Conservation (phyloP, 495 filamentous ascomycete species). For the Aspergillus nanangensis region DNA sequence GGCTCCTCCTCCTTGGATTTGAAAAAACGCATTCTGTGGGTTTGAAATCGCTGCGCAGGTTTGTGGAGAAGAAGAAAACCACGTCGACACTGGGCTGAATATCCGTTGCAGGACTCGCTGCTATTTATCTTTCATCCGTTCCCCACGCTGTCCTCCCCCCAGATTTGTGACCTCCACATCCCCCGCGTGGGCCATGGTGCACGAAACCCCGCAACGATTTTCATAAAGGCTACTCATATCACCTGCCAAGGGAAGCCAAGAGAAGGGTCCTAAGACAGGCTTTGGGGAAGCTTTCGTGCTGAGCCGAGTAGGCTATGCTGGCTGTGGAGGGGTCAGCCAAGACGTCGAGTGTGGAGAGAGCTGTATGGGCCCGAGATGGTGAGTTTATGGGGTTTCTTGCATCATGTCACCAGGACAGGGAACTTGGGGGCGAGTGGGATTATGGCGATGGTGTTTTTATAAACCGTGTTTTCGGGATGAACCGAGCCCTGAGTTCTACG, state of each 20-base stretch:
- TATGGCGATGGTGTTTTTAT: no score
- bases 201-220: background rate
- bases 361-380: no score
- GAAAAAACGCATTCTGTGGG: background rate
- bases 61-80: no score
- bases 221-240: constrained; percentile 1
- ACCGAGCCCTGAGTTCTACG: background rate
- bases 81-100: background rate
- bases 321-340: no score
- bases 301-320: background rate
- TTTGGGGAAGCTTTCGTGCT: background rate
- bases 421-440: no score
- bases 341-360: no score
- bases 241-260: background rate
- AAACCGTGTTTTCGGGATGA: no score
- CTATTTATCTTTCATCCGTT: background rate
- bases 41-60: background rate
- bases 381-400: no score
- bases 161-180: background rate
- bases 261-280: background rate
- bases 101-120: background rate
- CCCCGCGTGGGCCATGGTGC: background rate
- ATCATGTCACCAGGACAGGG: no score
- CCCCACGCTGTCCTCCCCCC: background rate
- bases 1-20: background rate